Percentiles rank a stretch among this genome's conserved stretches.
Evolutionary conservation across 257 asterid genomes (phyloP).

Genomic region (Knoxia roxburghii): DNA sequence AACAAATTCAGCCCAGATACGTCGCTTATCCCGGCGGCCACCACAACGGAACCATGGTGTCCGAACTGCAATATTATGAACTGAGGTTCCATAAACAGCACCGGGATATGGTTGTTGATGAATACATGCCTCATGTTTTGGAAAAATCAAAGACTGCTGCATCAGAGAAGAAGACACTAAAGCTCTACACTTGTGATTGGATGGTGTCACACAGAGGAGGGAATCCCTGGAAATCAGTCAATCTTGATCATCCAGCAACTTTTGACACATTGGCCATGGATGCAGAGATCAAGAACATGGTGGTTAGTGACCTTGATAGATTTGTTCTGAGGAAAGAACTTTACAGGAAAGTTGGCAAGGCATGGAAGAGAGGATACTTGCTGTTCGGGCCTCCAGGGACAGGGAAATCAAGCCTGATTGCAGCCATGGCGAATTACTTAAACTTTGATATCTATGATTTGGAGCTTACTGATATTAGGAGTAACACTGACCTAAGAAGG

Average conservation of each 20-base stretch:
- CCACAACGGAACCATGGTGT: background rate
- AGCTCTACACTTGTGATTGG: slow-evolving; percentile 18
- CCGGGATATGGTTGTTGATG: slow-evolving; percentile 22
- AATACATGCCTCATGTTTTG: slow-evolving; percentile 45
- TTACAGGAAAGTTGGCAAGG: slow-evolving; percentile 54
- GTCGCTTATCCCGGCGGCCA: background rate
- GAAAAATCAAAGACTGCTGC: slow-evolving; percentile 26
- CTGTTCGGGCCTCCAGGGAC: slow-evolving; percentile 86
- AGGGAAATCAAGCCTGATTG: slow-evolving; percentile 77
- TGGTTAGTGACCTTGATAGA: slow-evolving; percentile 43
- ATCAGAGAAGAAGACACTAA: slow-evolving; percentile 10
- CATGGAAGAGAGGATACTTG: slow-evolving; percentile 81
- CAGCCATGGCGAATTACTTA: slow-evolving; percentile 66
- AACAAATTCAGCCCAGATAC: slow-evolving; percentile 9
- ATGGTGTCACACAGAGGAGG: background rate
- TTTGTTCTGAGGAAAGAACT: slow-evolving; percentile 51
- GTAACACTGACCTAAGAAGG: slow-evolving; percentile 41
- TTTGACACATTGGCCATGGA: slow-evolving; percentile 61
- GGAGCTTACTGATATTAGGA: slow-evolving; percentile 44
- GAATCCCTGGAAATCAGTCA: slow-evolving; percentile 30
- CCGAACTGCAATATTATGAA: slow-evolving; percentile 22
- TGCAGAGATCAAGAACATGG: slow-evolving; percentile 19
- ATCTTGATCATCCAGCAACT: slow-evolving; percentile 58
- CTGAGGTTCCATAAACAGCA: slow-evolving; percentile 35
- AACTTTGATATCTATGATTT: slow-evolving; percentile 65